Base-by-base conservation (phyloP, 1,139 yeast genomes). In the Neolecta irregularis region DNA sequence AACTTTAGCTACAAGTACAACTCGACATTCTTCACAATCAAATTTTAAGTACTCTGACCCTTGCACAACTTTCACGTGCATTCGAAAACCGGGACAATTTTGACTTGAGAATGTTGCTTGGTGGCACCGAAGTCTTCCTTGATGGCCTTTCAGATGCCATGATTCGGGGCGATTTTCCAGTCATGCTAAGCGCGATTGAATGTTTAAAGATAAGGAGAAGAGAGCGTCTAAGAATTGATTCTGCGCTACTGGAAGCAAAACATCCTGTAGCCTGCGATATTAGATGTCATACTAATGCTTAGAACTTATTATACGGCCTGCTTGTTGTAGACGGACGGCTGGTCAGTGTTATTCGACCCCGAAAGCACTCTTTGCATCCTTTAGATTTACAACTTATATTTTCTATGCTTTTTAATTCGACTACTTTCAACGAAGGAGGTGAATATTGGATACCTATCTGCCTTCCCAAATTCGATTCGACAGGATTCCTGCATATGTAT, bases 391-490 rank as follows among this genome's bases (percentile, higher is more conserved):
- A 74, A 41, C 56, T 75, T 9, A 53, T 75, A 19, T 73, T 74
- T 45, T 69, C 74, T 20, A 63, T 75, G 59, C 64, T 75, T 2
- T 70, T 65, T 50, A 68, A 69, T 45, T 65, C 72, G 7, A 55
- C 58, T 19, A 59, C 69, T 1, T 67, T 67, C 47, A 57, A 55
- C 32, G 62, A 62, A 15, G 63, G 62, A 34, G 88, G 78, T 46
- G 94, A 85, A 48, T 69, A 81, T 42, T 88, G 96, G 96, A 69
- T 81, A 9, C 98, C 98, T 0, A 63, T 88, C 2, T 88, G 98
- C 52, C 64, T 88, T 54, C 94, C 98, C 1, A 71, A 78, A 45
- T 88, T 88, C 59, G 88, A 88, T 51, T 61, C 80, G 3, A 72
- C 73, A 44, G 98, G 98, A 9, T 91, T 83, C 48, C 58, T 88